phyloP scores from a whole-genome alignment of 2,329 filamentous ascomycete genomes.

The Venturiaceae sp. region DNA sequence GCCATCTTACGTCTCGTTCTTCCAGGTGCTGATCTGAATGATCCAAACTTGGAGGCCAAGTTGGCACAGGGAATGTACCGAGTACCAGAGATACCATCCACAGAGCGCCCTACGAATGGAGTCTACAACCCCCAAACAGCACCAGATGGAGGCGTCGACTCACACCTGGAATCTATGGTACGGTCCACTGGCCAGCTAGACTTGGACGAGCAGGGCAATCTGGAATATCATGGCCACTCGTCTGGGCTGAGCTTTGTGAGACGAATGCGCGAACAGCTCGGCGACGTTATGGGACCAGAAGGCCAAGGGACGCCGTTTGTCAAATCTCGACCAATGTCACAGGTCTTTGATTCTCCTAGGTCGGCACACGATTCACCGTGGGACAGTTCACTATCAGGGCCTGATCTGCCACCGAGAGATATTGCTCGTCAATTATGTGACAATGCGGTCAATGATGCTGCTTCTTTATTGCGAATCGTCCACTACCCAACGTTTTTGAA shows the following conservation, averaged over 20 bases:
- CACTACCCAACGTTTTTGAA: slow-evolving; percentile 75
- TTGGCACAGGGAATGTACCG: slow-evolving; percentile 56
- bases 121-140: neutral
- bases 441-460: slow-evolving; percentile 52
- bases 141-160: slow-evolving; percentile 40
- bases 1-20: slow-evolving; percentile 67
- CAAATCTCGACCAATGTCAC: slow-evolving; percentile 40
- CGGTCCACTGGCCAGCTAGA: slow-evolving; percentile 85
- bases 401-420: slow-evolving; percentile 57
- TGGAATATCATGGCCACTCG: slow-evolving; percentile 91
- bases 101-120: slow-evolving; percentile 8
- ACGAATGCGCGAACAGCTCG: slow-evolving; percentile 80
- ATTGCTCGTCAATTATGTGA: slow-evolving; percentile 48
- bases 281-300: slow-evolving; percentile 60
- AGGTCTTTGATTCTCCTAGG: slow-evolving; percentile 61
- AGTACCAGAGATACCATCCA: slow-evolving; percentile 15
- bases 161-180: slow-evolving; percentile 86
- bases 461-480: slow-evolving; percentile 59
- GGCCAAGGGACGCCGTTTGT: slow-evolving; percentile 49
- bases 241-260: slow-evolving; percentile 84
- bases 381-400: slow-evolving; percentile 40
- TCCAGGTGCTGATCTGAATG: slow-evolving; percentile 75
- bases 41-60: slow-evolving; percentile 70
- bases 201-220: slow-evolving; percentile 80
- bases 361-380: slow-evolving; percentile 55